Percentiles rank a stretch among this genome's conserved stretches.
These are phyloP conservation scores for Rozella allomycis DNA, from an alignment of 371 early-diverging fungal species.

Conservation along the genomic window DNA sequence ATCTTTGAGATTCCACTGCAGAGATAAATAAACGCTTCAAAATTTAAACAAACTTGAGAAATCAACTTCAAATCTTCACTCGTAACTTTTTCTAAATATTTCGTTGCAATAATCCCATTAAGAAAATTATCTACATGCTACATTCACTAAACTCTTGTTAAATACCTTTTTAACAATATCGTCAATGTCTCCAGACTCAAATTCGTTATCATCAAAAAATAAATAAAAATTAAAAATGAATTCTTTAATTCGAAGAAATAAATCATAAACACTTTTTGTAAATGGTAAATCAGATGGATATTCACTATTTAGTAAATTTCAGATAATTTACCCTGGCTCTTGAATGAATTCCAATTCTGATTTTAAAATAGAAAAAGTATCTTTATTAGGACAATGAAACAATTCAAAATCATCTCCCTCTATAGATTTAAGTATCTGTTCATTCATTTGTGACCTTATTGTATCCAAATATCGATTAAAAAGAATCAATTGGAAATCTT, in stretches of 20 bases:
- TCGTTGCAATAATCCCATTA: background rate
- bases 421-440: constrained; percentile 9
- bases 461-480: constrained; percentile 56
- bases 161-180: constrained; percentile 56
- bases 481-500: constrained; percentile 35
- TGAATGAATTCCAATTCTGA: too few species aligned
- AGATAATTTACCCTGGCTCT: too few species aligned
- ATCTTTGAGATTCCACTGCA: constrained; percentile 54
- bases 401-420: constrained; percentile 2
- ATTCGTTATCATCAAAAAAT: constrained; percentile 61
- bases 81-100: constrained; percentile 51
- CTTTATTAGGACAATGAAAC: background rate
- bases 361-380: constrained; percentile 25
- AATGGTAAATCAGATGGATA: constrained; percentile 57
- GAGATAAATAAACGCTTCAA: constrained; percentile 51
- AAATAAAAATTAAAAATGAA: constrained; percentile 59
- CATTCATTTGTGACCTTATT: constrained; percentile 41
- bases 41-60: constrained; percentile 57
- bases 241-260: constrained; percentile 40
- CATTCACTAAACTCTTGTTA: constrained; percentile 6
- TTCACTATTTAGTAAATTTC: too few species aligned
- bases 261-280: constrained; percentile 50
- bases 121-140: constrained; percentile 47
- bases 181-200: constrained; percentile 63
- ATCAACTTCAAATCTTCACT: constrained; percentile 43